These are phyloP conservation scores for Boletus insuetus DNA, from an alignment of 768 basidiomycete species.

Conservation along the genomic window DNA sequence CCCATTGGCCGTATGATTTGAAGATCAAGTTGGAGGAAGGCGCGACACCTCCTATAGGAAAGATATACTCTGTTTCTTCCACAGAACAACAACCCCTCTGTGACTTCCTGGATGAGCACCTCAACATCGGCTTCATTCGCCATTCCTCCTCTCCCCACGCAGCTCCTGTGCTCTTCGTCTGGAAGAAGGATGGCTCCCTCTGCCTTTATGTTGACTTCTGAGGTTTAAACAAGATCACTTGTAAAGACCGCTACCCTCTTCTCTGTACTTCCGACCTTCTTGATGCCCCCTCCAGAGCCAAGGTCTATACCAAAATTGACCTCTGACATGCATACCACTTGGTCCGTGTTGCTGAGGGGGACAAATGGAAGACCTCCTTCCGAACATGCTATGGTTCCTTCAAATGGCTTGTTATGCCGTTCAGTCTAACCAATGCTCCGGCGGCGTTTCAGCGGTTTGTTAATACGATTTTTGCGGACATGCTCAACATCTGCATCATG, in stretches of 20 bases:
- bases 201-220: constrained; percentile 31
- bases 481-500: no score
- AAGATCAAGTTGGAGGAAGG: neutral
- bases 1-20: neutral
- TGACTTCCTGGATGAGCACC: neutral
- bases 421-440: neutral
- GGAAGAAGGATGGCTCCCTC: neutral
- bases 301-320: no score
- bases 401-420: no score
- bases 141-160: neutral
- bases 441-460: neutral
- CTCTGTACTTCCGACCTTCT: no score
- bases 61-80: neutral
- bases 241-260: constrained; percentile 25
- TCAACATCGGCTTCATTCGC: constrained; percentile 16
- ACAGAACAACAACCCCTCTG: neutral
- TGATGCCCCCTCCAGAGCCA: no score
- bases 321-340: neutral
- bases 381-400: no score
- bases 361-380: no score
- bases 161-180: constrained; percentile 5
- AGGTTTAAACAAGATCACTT: constrained; percentile 33
- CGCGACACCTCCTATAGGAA: no score
- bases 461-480: no score
- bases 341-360: neutral